phyloP scores from a whole-genome alignment of 305 asterid genomes.

The Fraxinus sp. region DNA sequence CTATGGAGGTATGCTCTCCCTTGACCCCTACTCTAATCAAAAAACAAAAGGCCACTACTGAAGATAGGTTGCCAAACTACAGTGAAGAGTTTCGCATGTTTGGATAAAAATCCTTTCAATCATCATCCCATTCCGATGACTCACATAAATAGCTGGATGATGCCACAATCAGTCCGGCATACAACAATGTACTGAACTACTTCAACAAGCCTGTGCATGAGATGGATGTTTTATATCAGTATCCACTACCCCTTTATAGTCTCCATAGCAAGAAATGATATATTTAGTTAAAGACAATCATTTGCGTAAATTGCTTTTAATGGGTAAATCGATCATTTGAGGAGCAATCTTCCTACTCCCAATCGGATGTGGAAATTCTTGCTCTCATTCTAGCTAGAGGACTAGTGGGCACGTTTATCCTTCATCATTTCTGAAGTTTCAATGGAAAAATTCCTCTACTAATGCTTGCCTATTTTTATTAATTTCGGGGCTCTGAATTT shows the following conservation, averaged over 20 bases:
- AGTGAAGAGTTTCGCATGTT: background rate
- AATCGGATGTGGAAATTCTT: background rate
- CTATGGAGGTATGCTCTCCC: background rate
- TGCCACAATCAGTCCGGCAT: background rate
- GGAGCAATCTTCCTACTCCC: background rate
- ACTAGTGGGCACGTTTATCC: background rate
- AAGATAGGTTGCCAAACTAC: background rate
- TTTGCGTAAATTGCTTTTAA: background rate
- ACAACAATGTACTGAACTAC: background rate
- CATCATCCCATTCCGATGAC: background rate
- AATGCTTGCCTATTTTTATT: too few species aligned
- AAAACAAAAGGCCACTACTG: background rate
- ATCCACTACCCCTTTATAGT: background rate
- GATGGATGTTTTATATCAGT: background rate
- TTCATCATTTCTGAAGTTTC: background rate
- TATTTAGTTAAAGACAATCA: background rate
- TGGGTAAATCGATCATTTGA: background rate
- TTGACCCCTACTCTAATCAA: background rate
- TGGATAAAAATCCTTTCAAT: background rate
- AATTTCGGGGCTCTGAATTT: too few species aligned
- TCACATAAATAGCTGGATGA: background rate
- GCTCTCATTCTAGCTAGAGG: too few species aligned
- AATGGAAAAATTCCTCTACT: background rate
- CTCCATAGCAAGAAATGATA: background rate
- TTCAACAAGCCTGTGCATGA: background rate